Evolutionary conservation across 108 stramenopile genomes (phyloP).

Genomic region (Hondaea fermentalgiana): DNA sequence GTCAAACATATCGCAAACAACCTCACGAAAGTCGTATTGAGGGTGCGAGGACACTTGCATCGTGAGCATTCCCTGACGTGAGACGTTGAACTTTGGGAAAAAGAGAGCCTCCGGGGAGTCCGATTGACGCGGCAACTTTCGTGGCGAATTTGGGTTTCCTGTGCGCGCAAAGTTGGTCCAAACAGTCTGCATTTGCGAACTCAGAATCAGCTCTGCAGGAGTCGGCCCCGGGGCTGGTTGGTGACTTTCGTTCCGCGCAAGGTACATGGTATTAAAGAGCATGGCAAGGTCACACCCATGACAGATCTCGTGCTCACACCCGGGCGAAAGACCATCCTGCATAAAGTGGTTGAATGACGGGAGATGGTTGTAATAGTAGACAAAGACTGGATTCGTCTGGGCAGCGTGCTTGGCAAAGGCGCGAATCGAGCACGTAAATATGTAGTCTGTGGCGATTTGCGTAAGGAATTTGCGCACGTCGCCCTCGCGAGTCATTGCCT

Average conservation of each 20-base stretch:
- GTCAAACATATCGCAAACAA: background rate
- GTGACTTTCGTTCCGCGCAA: background rate
- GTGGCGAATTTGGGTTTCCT: background rate
- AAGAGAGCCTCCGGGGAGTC: background rate
- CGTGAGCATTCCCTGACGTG: background rate
- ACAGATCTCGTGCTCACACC: background rate
- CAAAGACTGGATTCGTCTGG: background rate
- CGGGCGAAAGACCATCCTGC: background rate
- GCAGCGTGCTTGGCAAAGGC: background rate
- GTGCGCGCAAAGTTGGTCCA: background rate
- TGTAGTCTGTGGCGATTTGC: background rate
- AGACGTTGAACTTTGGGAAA: background rate
- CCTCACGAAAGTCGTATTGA: background rate
- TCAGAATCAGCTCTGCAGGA: background rate
- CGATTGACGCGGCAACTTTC: background rate
- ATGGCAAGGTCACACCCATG: constrained; percentile 20
- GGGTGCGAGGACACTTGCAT: background rate
- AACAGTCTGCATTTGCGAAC: background rate
- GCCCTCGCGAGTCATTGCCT: background rate
- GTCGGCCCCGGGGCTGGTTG: background rate
- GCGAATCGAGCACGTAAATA: constrained; percentile 16
- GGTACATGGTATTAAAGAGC: background rate
- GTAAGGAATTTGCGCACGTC: background rate
- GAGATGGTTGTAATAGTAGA: constrained; percentile 16
- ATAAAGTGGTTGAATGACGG: background rate